Conservation (phyloP, 1,284 basidiomycete species). For the Trichosporon sp. region DNA sequence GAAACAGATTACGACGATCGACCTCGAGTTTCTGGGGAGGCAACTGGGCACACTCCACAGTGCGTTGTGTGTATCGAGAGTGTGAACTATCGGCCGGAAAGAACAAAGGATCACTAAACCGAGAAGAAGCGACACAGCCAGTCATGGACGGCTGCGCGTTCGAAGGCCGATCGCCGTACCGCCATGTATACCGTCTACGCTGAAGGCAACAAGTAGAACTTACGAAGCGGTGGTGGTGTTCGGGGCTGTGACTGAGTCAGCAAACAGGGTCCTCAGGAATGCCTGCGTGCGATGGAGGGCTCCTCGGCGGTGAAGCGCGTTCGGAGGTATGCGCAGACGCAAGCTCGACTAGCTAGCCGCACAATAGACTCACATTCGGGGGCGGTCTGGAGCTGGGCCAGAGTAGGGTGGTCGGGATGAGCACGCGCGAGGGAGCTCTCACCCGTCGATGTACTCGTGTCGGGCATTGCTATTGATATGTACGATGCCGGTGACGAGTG, state of each 20-base stretch:
- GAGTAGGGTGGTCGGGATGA: constrained; percentile 32
- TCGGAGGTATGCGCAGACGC: background rate
- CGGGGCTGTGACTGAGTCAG: constrained; percentile 14
- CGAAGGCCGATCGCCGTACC: too few species aligned
- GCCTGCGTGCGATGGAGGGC: background rate
- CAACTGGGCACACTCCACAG: background rate
- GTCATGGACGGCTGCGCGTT: background rate
- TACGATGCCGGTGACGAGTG: background rate
- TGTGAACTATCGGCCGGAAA: background rate
- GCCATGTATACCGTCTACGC: background rate
- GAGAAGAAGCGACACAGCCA: background rate
- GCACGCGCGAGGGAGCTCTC: constrained; percentile 31
- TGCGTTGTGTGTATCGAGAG: background rate
- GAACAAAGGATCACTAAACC: background rate
- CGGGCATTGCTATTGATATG: constrained; percentile 5
- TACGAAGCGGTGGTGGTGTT: constrained; percentile 8
- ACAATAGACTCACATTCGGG: constrained; percentile 23
- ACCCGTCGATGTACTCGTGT: constrained; percentile 4
- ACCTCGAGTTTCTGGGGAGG: background rate
- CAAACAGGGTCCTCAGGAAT: background rate
- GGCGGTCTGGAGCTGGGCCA: constrained; percentile 26
- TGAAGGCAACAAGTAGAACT: background rate
- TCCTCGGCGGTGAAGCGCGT: background rate
- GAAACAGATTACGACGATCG: constrained; percentile 8
- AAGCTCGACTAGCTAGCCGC: background rate